Base-by-base conservation (phyloP, 306 rosid genomes). In the Corylus avellana region DNA sequence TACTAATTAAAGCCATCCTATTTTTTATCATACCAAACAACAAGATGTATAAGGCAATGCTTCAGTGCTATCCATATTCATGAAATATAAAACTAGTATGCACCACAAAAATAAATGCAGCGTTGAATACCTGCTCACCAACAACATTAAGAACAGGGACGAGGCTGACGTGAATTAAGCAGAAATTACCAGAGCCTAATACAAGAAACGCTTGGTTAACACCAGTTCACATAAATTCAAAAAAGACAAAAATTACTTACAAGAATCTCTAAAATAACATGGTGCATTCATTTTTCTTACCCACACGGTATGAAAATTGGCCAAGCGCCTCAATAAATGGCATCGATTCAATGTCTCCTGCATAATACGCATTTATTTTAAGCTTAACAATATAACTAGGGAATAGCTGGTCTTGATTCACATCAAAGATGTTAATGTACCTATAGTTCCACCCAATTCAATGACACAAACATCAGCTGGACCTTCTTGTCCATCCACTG, bases 391-490 rank as follows among this genome's bases (percentile, higher is more conserved):
- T 49, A 68, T 49, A 16, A 25, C 39, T 46, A 35, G 35, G 74
- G 53, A 57, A 56, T 14, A 49, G 25, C 16, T 46, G 72, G 48
- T 18, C 17, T 69, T 39, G 57, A 58, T 50, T 8, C 59, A 78
- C 63, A 35, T n/a, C 27, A 56, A 55, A 22, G 73, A 51, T 70
- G 58, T 48, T 32, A 74, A 75, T 73, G 47, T 85, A 91, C 97
- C 97, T 79, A 92, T 92, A 72, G 97, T 92, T 85, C 97, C 97
- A 78, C 97, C 97, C 81, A 92, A 87, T 79, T 92, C 97, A 73
- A 92, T 91, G 78, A 92, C 96, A 89, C 97, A 92, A 57, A 92
- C 97, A 88, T 92, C 97, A 68, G 97, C 92, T 62, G 94, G 84
- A 47, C 94, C 94, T 79, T 89, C 94, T 83, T 89, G 87, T 50